Evolutionary conservation across 169 alveolate species (phyloP).

Genomic region (Plasmodium billcollinsi): DNA sequence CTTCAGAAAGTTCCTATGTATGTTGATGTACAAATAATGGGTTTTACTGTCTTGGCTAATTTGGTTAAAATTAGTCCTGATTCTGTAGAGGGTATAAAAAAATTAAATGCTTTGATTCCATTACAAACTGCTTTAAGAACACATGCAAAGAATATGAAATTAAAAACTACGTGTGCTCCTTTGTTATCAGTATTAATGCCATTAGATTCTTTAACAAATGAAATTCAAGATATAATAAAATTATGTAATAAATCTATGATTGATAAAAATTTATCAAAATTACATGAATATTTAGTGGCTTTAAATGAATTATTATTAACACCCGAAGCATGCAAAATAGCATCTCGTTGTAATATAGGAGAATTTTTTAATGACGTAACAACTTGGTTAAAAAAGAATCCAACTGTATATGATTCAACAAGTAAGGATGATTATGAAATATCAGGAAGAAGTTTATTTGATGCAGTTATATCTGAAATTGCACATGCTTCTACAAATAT

Average conservation of each 20-base stretch:
- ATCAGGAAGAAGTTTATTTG: conserved; percentile 79
- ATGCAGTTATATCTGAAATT: conserved; percentile 79
- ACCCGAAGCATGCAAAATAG: conserved; percentile 83
- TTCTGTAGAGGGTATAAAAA: conserved; percentile 79
- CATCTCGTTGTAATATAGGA: conserved; percentile 82
- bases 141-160: conserved; percentile 88
- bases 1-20: conserved; percentile 90
- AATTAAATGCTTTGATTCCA: conserved; percentile 77
- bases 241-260: conserved; percentile 84
- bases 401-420: conserved; percentile 45
- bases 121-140: conserved; percentile 89
- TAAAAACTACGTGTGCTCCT: conserved; percentile 90
- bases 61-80: conserved; percentile 79
- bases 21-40: conserved; percentile 88
- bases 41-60: conserved; percentile 87
- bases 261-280: conserved; percentile 76
- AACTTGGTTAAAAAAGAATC: conserved; percentile 73
- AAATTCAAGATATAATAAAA: conserved; percentile 86
- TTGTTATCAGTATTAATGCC: conserved; percentile 92
- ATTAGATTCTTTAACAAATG: conserved; percentile 90
- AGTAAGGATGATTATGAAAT: conserved; percentile 75
- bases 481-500: conserved; percentile 79
- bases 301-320: conserved; percentile 84
- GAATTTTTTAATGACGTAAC: conserved; percentile 50
- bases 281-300: conserved; percentile 80